Evolutionary conservation across 2,329 filamentous ascomycete species (phyloP), one percentile per base, ranked within the genome.

Genomic region (Pleomassaria siparia): DNA sequence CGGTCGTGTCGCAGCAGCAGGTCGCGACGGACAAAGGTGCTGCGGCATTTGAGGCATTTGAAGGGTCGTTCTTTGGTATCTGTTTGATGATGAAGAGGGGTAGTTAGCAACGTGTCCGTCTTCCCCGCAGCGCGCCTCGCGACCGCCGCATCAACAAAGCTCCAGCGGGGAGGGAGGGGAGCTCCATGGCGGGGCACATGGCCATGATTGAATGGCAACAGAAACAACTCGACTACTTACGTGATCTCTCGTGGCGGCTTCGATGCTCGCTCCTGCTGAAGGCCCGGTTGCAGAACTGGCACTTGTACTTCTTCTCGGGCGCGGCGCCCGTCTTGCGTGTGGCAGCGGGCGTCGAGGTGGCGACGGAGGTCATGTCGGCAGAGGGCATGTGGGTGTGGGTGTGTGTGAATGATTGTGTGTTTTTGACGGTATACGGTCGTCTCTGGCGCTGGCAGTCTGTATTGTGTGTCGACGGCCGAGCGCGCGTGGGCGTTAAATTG

Each of bases 261-360:
- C 94, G 85, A 74, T 99, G 94, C 75, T 99, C 94, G 73, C 91
- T 96, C 73, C 94, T 83, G 77, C 91, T 96, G 74, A 99, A 99
- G 56, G 94, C 94, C 74, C 94, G 84, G 76, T 91, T 91, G 79
- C 94, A 97, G 75, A 96, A 97, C 80, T 96, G 91, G 78, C 94
- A 99, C 74, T 97, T 96, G 84, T 99, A 99, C 76, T 96, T 96
- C 80, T 95, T 92, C 79, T 97, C 94, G 47, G 91, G 90, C 62
- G 84, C 86, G 62, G 86, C 76, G 53, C 66, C 64, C 59, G 86
- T 75, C 76, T 95, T 95, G 74, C 88, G 85, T 66, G 86, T 81
- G 63, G 83, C 82, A 70, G 87, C 81, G 51, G 70, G 64, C 67
- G 85, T 82, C 68, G 89, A 83, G 67, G 83, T 77, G 67, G 87